Evolutionary conservation across 805 yeast genomes (phyloP), one percentile per base, ranked within the genome.

Genomic region (Tetrapisispora nanseiensis): DNA sequence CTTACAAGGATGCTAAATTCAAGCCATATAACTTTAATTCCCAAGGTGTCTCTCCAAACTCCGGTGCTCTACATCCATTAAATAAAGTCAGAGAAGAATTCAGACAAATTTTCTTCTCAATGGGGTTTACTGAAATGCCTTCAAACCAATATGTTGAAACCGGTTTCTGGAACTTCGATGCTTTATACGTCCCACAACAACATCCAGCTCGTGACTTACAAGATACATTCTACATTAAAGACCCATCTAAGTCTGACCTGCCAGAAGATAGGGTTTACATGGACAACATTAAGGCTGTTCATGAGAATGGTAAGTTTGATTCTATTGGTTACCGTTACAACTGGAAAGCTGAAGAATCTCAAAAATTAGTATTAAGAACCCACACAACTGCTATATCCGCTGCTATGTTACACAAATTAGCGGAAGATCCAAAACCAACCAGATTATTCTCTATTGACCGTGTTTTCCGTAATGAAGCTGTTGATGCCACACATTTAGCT

Each of bases 81-180:
- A 86, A 80, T 71, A 92, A 92, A 67, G 97, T 92, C 46, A 79
- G 97, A 59, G 97, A 90, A 67, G 98, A 92, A 66, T 92, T 92
- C 69, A 78, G 98, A 69, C 95, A 89, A 66, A 90, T 92, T 59
- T 92, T 92, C 78, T 90, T 92, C 69, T 80, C 92, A 30, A 80
- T 92, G 89, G 99, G 99, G 7, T 92, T 92, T 79, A 79, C 92
- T 23, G 99, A 92, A 70, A 92, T 92, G 99, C 96, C 98, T 46
- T 82, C 98, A 21, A 90, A 90, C 66, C 96, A 90, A 66, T 92
- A 89, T 63, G 99, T 92, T 41, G 99, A 92, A 62, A 77, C 92
- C 15, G 97, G 97, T 4, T 92, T 92, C 79, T 92, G 99, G 99
- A 92, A 92, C 68, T 92, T 92, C 61, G 99, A 92, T 65, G 78